These are phyloP conservation scores for Epichloe sibirici DNA, from an alignment of 2,329 filamentous ascomycete genomes.

Conservation along the genomic window DNA sequence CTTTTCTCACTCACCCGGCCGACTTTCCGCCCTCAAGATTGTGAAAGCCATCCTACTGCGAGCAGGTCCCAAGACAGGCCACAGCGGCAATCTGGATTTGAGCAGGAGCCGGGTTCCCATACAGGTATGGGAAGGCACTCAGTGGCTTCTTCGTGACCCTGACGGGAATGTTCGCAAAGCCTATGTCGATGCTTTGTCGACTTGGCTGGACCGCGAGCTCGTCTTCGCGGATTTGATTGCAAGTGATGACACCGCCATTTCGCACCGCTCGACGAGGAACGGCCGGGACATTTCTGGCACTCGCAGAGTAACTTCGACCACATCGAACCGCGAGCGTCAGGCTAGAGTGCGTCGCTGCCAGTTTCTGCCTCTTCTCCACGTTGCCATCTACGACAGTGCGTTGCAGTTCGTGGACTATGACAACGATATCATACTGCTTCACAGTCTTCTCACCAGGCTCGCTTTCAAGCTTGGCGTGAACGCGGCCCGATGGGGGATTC, in stretches of 20 bases:
- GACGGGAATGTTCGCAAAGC: slow-evolving; percentile 69
- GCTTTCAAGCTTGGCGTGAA: slow-evolving; percentile 72
- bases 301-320: slow-evolving; percentile 56
- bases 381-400: slow-evolving; percentile 82
- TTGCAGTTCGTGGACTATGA: slow-evolving; percentile 61
- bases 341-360: slow-evolving; percentile 42
- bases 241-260: slow-evolving; percentile 39
- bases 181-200: slow-evolving; percentile 71
- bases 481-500: slow-evolving; percentile 62
- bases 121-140: slow-evolving; percentile 89
- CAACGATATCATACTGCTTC: slow-evolving; percentile 62
- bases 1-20: slow-evolving; percentile 42
- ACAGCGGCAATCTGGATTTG: slow-evolving; percentile 48
- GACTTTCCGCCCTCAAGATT: slow-evolving; percentile 57
- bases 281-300: slow-evolving; percentile 31
- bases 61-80: slow-evolving; percentile 56
- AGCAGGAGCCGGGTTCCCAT: slow-evolving; percentile 65
- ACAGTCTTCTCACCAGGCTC: slow-evolving; percentile 64
- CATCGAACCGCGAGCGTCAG: slow-evolving; percentile 48
- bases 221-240: slow-evolving; percentile 52
- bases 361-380: slow-evolving; percentile 71
- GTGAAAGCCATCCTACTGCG: slow-evolving; percentile 75
- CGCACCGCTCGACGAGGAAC: slow-evolving; percentile 31
- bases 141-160: slow-evolving; percentile 77
- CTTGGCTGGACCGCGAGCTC: slow-evolving; percentile 78